Percentiles rank a stretch among this genome's conserved stretches.
Conservation (phyloP, 2,329 filamentous ascomycete species). For the Ophiobolus disseminans region DNA sequence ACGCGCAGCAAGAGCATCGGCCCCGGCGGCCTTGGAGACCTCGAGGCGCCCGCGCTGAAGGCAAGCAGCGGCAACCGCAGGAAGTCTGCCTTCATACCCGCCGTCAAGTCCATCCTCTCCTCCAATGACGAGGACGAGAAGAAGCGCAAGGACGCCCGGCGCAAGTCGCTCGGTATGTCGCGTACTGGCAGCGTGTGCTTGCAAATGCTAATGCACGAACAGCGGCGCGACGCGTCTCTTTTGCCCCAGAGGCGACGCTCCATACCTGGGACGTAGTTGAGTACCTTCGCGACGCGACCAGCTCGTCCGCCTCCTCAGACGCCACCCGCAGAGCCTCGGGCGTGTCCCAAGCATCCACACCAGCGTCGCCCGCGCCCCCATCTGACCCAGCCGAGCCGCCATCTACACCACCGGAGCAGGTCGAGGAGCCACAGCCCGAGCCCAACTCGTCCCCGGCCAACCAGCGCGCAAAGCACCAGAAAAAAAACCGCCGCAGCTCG, state of each 20-base stretch:
- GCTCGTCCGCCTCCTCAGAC: constrained; percentile 73
- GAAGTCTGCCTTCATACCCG: constrained; percentile 63
- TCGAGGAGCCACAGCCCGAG: constrained; percentile 65
- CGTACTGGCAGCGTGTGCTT: neutral
- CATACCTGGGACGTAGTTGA: constrained; percentile 98
- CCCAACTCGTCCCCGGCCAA: constrained; percentile 67
- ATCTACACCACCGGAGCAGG: constrained; percentile 68
- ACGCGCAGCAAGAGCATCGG: constrained; percentile 93
- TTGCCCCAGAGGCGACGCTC: constrained; percentile 94
- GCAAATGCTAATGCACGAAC: constrained; percentile 21
- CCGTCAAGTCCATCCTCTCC: constrained; percentile 63
- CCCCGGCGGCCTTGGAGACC: constrained; percentile 85
- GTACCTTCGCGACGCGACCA: constrained; percentile 84
- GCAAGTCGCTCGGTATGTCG: constrained; percentile 78
- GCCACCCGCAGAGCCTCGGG: constrained; percentile 76
- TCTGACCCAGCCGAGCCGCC: constrained; percentile 64
- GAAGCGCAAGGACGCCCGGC: constrained; percentile 82
- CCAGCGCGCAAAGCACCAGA: constrained; percentile 70
- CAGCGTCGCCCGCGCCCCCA: constrained; percentile 42
- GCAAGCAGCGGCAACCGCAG: constrained; percentile 77
- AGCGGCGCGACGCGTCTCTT: constrained; percentile 91
- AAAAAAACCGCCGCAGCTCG: constrained; percentile 67
- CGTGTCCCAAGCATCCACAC: constrained; percentile 49
- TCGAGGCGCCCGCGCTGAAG: constrained; percentile 80
- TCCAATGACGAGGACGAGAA: constrained; percentile 63